phyloP scores from a whole-genome alignment of 768 basidiomycete genomes.

The Galerina marginata region DNA sequence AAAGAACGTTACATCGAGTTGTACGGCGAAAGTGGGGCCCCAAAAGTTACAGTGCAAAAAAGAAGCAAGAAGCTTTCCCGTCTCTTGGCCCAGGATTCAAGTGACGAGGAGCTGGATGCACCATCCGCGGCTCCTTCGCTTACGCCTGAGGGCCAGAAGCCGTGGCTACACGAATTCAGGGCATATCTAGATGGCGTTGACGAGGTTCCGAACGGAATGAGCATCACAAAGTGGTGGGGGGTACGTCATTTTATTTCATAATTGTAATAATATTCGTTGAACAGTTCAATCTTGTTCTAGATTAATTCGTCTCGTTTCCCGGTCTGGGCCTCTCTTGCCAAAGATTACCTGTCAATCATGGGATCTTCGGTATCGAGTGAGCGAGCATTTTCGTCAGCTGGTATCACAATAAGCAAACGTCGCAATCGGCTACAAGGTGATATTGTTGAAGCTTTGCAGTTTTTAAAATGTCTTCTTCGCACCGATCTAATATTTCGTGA shows the following conservation, averaged over 20 bases:
- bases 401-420: constrained; percentile 42
- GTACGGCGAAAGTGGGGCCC: too few relatives aligned
- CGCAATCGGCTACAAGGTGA: constrained; percentile 21
- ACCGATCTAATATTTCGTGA: constrained; percentile 31
- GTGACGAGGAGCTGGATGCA: neutral
- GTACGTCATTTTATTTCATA: constrained; percentile 25
- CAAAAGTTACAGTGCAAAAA: too few relatives aligned
- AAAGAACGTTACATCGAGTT: too few relatives aligned
- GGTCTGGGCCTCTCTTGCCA: constrained; percentile 40
- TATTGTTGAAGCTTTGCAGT: too few relatives aligned
- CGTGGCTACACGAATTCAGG: constrained; percentile 8
- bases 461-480: constrained; percentile 27
- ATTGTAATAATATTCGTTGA: neutral
- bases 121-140: neutral
- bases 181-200: constrained; percentile 1
- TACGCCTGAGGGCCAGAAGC: neutral
- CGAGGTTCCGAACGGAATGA: constrained; percentile 9
- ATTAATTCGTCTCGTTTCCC: constrained; percentile 32
- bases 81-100: neutral
- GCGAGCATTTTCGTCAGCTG: constrained; percentile 43
- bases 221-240: constrained; percentile 38
- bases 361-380: constrained; percentile 45
- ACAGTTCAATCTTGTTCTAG: constrained; percentile 12
- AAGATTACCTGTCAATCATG: constrained; percentile 44
- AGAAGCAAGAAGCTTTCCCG: neutral